These are phyloP conservation scores for Russula earlei DNA, from an alignment of 768 basidiomycete species.

Conservation along the genomic window DNA sequence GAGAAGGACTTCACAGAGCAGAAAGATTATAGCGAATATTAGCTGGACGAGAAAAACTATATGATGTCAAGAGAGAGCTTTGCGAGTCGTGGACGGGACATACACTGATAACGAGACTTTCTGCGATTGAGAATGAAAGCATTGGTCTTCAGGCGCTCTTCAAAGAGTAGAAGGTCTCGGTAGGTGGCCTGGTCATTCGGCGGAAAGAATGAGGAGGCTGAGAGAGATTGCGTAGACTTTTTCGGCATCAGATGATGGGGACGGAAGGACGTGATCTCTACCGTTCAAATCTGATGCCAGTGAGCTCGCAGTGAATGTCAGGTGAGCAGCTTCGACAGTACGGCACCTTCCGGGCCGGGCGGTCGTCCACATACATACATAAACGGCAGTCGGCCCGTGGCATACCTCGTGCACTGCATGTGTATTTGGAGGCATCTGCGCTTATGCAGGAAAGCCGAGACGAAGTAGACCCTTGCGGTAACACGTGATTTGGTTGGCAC, in stretches of 20 bases:
- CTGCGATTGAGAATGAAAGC: slow-evolving; percentile 70
- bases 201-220: slow-evolving; percentile 41
- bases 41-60: slow-evolving; percentile 72
- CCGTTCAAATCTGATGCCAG: not conserved
- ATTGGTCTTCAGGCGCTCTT: slow-evolving; percentile 93
- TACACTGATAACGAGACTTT: slow-evolving; percentile 78
- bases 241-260: slow-evolving; percentile 23
- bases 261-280: not conserved
- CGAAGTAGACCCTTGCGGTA: too few species aligned
- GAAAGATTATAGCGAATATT: slow-evolving; percentile 54
- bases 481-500: too few species aligned
- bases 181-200: slow-evolving; percentile 72
- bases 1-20: slow-evolving; percentile 68
- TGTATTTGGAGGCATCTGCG: not conserved
- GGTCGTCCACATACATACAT: too few species aligned
- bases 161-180: slow-evolving; percentile 83
- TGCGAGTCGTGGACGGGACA: slow-evolving; percentile 24
- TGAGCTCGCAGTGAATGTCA: too few species aligned
- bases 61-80: not conserved
- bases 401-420: not conserved
- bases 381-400: too few species aligned
- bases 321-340: too few species aligned
- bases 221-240: slow-evolving; percentile 24
- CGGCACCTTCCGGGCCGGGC: too few species aligned
- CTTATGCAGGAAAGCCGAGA: too few species aligned